Evolutionary conservation across 768 basidiomycete species (phyloP), one percentile per base, ranked within the genome.

Genomic region (Trametes elegans): DNA sequence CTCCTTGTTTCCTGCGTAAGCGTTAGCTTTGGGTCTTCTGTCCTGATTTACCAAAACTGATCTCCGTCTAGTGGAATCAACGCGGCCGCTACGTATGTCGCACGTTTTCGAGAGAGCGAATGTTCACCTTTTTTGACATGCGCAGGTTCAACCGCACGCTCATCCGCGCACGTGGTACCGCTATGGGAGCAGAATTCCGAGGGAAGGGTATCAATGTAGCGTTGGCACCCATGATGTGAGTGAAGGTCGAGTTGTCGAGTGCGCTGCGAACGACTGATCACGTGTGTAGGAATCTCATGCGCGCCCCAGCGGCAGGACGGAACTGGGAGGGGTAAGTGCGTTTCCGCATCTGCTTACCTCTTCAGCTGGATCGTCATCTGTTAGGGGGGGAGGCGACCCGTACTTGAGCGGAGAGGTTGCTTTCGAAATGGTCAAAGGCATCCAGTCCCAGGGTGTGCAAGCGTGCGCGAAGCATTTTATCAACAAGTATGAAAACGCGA

Each of bases 161-260:
- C 35, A 85, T 96, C 55, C 87, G 90, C 42, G 72, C 74, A 5
- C 84, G 93, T 24, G 93, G 89, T 8, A 67, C 81, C 3, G 85
- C 81, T 27, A 87, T 96, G 82, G 93, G 93, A n/a, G 67, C 79
- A 35, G 94, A 98, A 65, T 88, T 90, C 71, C 76, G 76, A 44
- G 83, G 82, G n/a, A 93, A 94, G 64, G 95, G 95, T 13, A 82
- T 92, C 34, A 80, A 96, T 62, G 73, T 94, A 39, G 86, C 84
- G 5, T 76, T 94, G 16, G 74, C 76, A n/a, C 80, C 90, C 0
- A 89, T 90, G 86, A 93, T 90, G 83, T 54, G 90, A 92, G 66
- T 62, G n/a, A n/a, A 39, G 2, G 4, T 29, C 7, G 19, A 9
- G 24, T 26, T n/a, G 4, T 1, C 7, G 19, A 5, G 24, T 72